Evolutionary conservation across 2,329 filamentous ascomycete species (phyloP).

Genomic region (Curvularia sp.): DNA sequence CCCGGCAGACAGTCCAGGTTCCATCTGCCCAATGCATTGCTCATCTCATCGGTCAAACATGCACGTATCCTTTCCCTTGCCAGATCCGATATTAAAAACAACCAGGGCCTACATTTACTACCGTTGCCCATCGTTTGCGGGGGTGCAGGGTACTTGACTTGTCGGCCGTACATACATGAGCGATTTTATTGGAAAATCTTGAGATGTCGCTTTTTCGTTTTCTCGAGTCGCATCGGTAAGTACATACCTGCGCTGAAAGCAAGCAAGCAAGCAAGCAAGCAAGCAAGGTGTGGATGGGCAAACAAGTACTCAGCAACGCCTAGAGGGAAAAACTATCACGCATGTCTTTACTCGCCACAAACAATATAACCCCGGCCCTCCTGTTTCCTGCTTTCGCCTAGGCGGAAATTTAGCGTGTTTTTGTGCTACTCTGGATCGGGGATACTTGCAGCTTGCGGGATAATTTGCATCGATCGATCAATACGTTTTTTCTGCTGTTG

Average conservation of each 20-base stretch:
- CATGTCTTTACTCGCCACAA: not conserved
- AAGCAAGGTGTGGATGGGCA: not conserved
- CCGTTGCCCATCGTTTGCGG: not conserved
- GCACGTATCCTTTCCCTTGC: not conserved
- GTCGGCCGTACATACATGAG: not conserved
- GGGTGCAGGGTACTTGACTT: not conserved
- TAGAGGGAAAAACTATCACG: not conserved
- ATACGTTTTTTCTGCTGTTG: not conserved
- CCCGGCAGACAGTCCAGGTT: not conserved
- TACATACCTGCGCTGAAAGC: too few species aligned
- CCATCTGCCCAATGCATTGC: not conserved
- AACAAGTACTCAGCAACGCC: not conserved
- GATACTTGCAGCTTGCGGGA: not conserved
- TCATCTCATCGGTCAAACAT: not conserved
- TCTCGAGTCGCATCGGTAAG: slow-evolving; percentile 5
- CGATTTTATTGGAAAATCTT: not conserved
- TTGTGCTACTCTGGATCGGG: too few species aligned
- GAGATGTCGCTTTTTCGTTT: slow-evolving; percentile 18
- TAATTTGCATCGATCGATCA: not conserved
- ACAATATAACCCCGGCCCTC: not conserved
- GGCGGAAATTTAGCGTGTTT: too few species aligned
- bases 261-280: too few species aligned
- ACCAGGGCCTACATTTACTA: not conserved
- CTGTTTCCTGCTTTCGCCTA: not conserved
- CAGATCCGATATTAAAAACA: not conserved